phyloP scores from a whole-genome alignment of 2,329 filamentous ascomycete species.

The Bipolaris victoriae region DNA sequence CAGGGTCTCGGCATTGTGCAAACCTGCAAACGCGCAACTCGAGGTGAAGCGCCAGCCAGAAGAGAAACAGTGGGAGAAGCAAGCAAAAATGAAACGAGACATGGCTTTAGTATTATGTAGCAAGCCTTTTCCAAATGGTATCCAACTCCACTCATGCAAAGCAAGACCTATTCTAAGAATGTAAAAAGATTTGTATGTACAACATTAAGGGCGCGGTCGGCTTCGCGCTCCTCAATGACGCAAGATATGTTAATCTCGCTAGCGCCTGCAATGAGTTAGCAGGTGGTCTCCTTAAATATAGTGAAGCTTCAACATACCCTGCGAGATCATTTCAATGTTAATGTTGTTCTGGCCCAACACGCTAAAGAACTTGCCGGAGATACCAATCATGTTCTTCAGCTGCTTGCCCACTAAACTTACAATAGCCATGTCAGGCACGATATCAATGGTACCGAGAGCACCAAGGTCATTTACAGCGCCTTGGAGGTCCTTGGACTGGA shows the following conservation, averaged over 20 bases:
- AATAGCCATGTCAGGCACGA: slow-evolving; percentile 92
- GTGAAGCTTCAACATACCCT: slow-evolving; percentile 66
- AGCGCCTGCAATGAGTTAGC: slow-evolving; percentile 66
- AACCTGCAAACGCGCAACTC: slow-evolving; percentile 11
- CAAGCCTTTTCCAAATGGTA: slow-evolving; percentile 28
- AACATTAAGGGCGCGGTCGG: slow-evolving; percentile 92
- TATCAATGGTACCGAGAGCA: slow-evolving; percentile 86
- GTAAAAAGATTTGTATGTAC: slow-evolving; percentile 97
- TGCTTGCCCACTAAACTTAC: slow-evolving; percentile 92
- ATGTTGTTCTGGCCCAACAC: slow-evolving; percentile 91
- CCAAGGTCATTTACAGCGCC: slow-evolving; percentile 71
- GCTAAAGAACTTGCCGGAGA: slow-evolving; percentile 92
- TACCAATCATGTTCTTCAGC: slow-evolving; percentile 95
- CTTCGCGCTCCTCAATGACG: slow-evolving; percentile 90
- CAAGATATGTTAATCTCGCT: slow-evolving; percentile 99
- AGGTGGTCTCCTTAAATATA: neutral
- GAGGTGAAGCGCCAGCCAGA: slow-evolving; percentile 6
- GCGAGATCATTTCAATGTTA: slow-evolving; percentile 99
- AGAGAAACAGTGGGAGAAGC: neutral
- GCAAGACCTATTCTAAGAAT: slow-evolving; percentile 72
- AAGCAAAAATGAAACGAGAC: neutral
- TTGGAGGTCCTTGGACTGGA: slow-evolving; percentile 55
- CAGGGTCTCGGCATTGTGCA: neutral
- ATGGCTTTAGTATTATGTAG: slow-evolving; percentile 1
- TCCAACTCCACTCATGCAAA: slow-evolving; percentile 38